Conservation (phyloP, 495 filamentous ascomycete species). For the Haplographium delicatum region DNA sequence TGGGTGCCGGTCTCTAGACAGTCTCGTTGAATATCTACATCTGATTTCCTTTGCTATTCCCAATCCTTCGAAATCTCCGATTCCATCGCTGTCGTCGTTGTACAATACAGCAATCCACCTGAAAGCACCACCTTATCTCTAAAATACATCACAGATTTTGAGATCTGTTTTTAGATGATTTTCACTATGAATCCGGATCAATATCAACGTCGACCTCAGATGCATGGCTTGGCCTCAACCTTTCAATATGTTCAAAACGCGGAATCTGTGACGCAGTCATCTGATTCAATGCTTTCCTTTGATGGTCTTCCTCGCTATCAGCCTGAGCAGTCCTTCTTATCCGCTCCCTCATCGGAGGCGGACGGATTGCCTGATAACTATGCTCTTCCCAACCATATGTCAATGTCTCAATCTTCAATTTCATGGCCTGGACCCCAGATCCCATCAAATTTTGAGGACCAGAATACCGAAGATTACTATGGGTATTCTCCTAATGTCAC, state of each 20-base stretch:
- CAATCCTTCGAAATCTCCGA: constrained; percentile 18
- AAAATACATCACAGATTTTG: constrained; percentile 15
- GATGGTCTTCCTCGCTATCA: constrained; percentile 20
- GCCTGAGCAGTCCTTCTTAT: constrained; percentile 16
- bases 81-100: constrained; percentile 8
- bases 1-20: constrained; percentile 3
- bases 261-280: constrained; percentile 7
- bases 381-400: constrained; percentile 12
- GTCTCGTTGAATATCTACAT: constrained; percentile 25
- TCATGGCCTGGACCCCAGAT: constrained; percentile 15
- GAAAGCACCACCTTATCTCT: constrained; percentile 14
- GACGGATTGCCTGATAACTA: constrained; percentile 6
- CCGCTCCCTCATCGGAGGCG: neutral
- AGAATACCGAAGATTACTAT: constrained; percentile 11
- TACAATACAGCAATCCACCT: constrained; percentile 21
- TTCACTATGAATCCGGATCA: constrained; percentile 20
- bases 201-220: constrained; percentile 14
- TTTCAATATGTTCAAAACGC: constrained; percentile 15
- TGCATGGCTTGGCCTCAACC: constrained; percentile 11
- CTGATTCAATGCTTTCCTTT: constrained; percentile 8
- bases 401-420: constrained; percentile 13
- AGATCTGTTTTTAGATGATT: constrained; percentile 1
- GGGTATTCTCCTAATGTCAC: constrained; percentile 10
- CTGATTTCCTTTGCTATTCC: constrained; percentile 22
- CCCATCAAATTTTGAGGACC: constrained; percentile 11